These are phyloP conservation scores for Sarocladium kiliense DNA, from an alignment of 2,329 filamentous ascomycete genomes.

Conservation along the genomic window DNA sequence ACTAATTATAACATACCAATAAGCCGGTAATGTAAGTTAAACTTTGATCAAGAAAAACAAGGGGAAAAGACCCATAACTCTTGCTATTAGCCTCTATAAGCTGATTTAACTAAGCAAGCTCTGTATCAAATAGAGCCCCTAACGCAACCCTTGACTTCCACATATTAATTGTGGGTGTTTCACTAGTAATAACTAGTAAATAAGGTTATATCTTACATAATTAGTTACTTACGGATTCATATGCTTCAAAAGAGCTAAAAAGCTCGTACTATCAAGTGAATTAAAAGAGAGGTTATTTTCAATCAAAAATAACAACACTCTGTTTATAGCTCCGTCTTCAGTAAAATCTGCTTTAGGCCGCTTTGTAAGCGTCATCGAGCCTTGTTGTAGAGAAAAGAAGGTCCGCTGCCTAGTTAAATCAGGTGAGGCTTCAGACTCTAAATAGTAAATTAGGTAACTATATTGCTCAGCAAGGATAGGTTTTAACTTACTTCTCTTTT, in stretches of 20 bases:
- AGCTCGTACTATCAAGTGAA: background rate
- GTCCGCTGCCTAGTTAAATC: too few relatives aligned
- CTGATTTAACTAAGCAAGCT: background rate
- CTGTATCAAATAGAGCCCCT: background rate
- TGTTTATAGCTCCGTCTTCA: background rate
- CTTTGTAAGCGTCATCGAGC: background rate
- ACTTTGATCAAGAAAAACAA: background rate
- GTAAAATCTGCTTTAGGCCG: background rate
- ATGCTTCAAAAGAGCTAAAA: background rate
- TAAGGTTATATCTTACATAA: too few relatives aligned
- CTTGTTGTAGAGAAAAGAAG: background rate
- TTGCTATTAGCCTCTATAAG: background rate
- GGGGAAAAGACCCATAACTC: background rate
- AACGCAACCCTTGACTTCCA: background rate
- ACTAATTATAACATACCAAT: background rate
- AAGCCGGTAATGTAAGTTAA: background rate
- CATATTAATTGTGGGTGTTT: background rate
- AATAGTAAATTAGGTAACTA: background rate
- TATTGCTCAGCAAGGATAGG: background rate
- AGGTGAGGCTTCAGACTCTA: too few relatives aligned
- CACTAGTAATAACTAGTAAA: background rate
- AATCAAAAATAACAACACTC: background rate
- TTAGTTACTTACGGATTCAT: background rate
- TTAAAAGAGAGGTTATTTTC: background rate
- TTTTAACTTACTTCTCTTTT: too few relatives aligned